Evolutionary conservation across 345 rosid species (phyloP), one percentile per base, ranked within the genome.

Genomic region (Ailanthus altissimus): DNA sequence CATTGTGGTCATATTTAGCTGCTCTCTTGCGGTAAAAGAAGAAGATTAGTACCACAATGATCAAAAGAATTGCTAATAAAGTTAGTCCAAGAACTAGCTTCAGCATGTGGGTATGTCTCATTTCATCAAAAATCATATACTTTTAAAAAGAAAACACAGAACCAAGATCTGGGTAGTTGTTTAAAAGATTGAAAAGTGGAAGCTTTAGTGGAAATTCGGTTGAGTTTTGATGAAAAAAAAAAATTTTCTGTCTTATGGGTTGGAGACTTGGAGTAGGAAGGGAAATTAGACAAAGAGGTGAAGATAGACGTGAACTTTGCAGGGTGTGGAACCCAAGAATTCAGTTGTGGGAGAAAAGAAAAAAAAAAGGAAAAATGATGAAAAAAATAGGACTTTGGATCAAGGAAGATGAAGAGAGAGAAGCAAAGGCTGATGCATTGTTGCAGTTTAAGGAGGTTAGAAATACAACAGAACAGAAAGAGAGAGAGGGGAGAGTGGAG

Each of bases 41-140:
- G 76, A 87, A 16, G 40, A 86, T 20, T 42, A 86, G 46, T 43
- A 81, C 21, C 56, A 87, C 54, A 75, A 84, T 58, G 63, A 91
- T 60, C 59, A 86, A 76, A 61, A 91, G 38, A 62, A 83, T 66
- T 65, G 88, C 78, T 32, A 81, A 14, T 32, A 81, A 14, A 75
- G 88, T 73, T 14, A 85, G 77, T 70, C 81, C 86, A 0, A 90
- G 88, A 47, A 91, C 74, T 58, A 89, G 83, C 83, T 82, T 73
- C 72, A 94, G 79, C 80, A 82, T 18, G 47, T 85, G 92, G 82
- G 79, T 12, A 72, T 78, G 80, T 58, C 61, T 86, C 97, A 89
- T 92, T 83, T 83, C 82, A 68, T 71, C 70, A 73, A 62, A 82
- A 32, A 12, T 51, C 28, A 10, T 58, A 50, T 50, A 0, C 8